Base-by-base conservation (phyloP, 2,329 filamentous ascomycete species). In the Epichloe scottii region DNA sequence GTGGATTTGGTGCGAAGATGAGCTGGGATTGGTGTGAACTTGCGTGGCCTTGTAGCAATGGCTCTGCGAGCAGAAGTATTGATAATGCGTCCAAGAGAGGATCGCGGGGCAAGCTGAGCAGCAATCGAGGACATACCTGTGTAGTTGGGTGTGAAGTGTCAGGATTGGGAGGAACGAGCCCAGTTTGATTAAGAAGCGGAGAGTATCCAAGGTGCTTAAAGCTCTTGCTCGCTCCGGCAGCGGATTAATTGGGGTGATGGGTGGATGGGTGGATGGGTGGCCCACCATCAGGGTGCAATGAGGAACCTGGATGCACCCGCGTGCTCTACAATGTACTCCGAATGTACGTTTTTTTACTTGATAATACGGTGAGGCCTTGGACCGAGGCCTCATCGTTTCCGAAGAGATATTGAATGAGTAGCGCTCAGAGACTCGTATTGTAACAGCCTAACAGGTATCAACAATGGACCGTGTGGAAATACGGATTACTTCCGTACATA, bases 1-100 rank as follows among this genome's bases (percentile, higher is more conserved):
- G 62, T 71, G 63, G 68, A 64, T 59, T 63, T 59, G 53, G 63
- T 51, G 58, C 65, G 59, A 58, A 53, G 50, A 54, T 51, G 48
- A 57, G 55, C 53, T 62, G 60, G 46, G 54, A 54, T 55, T 53
- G 56, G 59, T 61, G 65, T 68, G 60, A 67, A 66, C 53, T 53
- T 58, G 47, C n/a, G 19, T 44, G 56, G 53, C 51, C 51, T 48
- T 37, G 46, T 15, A 46, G 51, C 43, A 48, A 45, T 44, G 10
- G 41, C 41, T 33, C 45, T 51, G 37, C 48, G 53, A 46, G 45
- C 49, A 47, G 35, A 35, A 17, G 53, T 46, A 12, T 46, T 41
- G 40, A 48, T 38, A 38, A 51, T 40, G 46, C 47, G 39, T 51
- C 46, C 11, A 40, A 45, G 33, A 15, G 23, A 48, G 15, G 41